Evolutionary conservation across 257 asterid genomes (phyloP).

Genomic region (Knoxia roxburghii): DNA sequence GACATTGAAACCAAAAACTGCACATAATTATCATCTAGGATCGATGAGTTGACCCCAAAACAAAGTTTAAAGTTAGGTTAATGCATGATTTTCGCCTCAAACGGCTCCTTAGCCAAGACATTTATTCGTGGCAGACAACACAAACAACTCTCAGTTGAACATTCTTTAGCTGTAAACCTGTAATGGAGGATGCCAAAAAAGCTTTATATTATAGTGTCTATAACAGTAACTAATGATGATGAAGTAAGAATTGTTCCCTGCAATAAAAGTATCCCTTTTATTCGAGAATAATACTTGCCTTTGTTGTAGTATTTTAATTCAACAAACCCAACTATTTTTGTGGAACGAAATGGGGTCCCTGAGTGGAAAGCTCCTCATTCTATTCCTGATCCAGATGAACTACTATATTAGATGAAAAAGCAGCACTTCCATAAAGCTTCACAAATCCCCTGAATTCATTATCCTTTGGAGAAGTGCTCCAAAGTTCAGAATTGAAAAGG

Average conservation of each 20-base stretch:
- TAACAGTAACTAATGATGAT: constrained; percentile 54
- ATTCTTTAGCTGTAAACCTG: too few relatives aligned
- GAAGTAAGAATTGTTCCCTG: constrained; percentile 46
- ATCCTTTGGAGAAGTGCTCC: constrained; percentile 20
- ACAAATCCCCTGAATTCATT: constrained; percentile 4
- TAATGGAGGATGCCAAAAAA: constrained; percentile 70
- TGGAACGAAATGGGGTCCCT: constrained; percentile 48
- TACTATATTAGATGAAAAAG: constrained; percentile 31
- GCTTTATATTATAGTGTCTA: constrained; percentile 30
- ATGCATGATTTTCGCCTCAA: too few relatives aligned
- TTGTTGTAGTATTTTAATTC: too few relatives aligned
- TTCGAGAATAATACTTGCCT: too few relatives aligned
- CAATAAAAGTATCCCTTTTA: constrained; percentile 42
- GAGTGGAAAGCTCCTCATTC: constrained; percentile 33
- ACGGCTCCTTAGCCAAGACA: too few relatives aligned
- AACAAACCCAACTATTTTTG: too few relatives aligned
- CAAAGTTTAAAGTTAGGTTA: too few relatives aligned
- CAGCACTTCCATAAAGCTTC: constrained; percentile 30
- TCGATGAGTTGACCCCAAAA: too few relatives aligned
- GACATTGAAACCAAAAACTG: too few relatives aligned
- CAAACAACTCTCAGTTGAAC: too few relatives aligned
- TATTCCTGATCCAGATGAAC: constrained; percentile 31
- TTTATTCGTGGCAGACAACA: constrained; percentile 33
- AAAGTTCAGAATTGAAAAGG: constrained; percentile 4
- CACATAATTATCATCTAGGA: too few relatives aligned